Conservation (phyloP, 2,329 filamentous ascomycete species). For the Westerdykella aurantiaca region DNA sequence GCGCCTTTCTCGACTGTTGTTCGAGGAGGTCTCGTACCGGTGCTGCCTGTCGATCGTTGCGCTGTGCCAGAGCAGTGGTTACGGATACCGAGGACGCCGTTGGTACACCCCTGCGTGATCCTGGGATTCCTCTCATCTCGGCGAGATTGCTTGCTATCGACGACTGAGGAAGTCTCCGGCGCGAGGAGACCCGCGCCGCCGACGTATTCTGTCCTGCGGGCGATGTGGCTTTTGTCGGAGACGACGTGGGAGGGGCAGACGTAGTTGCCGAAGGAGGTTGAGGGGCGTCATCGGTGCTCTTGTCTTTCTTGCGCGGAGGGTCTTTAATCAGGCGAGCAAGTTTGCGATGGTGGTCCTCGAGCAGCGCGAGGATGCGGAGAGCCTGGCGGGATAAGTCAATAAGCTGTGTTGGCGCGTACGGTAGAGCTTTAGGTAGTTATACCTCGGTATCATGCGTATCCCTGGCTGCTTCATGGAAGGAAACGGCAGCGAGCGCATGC, state of each 20-base stretch:
- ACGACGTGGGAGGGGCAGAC: slow-evolving; percentile 13
- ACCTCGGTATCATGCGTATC: slow-evolving; percentile 60
- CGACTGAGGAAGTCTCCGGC: slow-evolving; percentile 56
- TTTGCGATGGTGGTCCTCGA: slow-evolving; percentile 81
- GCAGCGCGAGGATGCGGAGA: slow-evolving; percentile 72
- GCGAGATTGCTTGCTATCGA: slow-evolving; percentile 87
- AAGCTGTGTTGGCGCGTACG: background rate
- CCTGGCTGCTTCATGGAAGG: slow-evolving; percentile 79
- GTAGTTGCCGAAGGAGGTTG: slow-evolving; percentile 8
- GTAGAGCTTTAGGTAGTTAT: slow-evolving; percentile 1
- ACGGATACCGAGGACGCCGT: slow-evolving; percentile 67
- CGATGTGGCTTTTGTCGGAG: slow-evolving; percentile 18
- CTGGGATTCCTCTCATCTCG: slow-evolving; percentile 71
- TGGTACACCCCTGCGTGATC: slow-evolving; percentile 55
- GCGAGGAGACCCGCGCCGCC: slow-evolving; percentile 28
- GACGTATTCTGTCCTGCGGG: slow-evolving; percentile 37
- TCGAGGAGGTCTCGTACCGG: slow-evolving; percentile 31
- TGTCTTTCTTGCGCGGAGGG: slow-evolving; percentile 40
- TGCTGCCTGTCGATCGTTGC: slow-evolving; percentile 24
- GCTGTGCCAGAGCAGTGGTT: slow-evolving; percentile 63
- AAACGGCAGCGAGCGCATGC: slow-evolving; percentile 79
- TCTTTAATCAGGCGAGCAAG: slow-evolving; percentile 76
- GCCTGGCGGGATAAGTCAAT: slow-evolving; percentile 56
- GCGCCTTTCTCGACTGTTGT: slow-evolving; percentile 23
- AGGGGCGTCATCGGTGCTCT: slow-evolving; percentile 2